These are phyloP conservation scores for Penicillium sp. DNA, from an alignment of 2,329 filamentous ascomycete genomes.

Conservation along the genomic window DNA sequence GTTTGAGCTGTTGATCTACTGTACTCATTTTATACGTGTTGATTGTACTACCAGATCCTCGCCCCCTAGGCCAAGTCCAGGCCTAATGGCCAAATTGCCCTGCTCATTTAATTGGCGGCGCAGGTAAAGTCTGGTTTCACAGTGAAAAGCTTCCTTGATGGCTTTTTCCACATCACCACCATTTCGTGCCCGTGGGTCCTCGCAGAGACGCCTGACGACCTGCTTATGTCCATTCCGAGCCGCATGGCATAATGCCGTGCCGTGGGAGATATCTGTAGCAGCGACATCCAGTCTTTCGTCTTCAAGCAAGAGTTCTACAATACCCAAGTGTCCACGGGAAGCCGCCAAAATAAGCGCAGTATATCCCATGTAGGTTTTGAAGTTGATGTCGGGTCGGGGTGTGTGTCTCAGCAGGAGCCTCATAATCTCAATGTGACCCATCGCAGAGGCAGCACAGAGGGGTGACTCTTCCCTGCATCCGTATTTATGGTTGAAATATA, in stretches of 20 bases:
- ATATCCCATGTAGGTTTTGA: constrained; percentile 9
- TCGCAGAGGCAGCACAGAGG: constrained; percentile 8
- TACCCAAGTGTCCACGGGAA: constrained; percentile 6
- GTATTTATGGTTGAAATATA: constrained; percentile 4
- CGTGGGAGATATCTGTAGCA: constrained; percentile 5
- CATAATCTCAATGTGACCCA: constrained; percentile 7
- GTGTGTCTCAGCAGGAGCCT: constrained; percentile 7
- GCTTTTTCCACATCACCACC: constrained; percentile 3
- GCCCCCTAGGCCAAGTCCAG: neutral
- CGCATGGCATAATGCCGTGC: constrained; percentile 9
- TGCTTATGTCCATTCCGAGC: constrained; percentile 7
- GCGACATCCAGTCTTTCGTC: constrained; percentile 6
- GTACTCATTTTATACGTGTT: neutral
- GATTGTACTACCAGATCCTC: neutral
- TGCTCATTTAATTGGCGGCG: constrained; percentile 3
- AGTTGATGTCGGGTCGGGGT: constrained; percentile 8
- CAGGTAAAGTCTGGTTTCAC: constrained; percentile 4
- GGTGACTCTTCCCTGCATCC: constrained; percentile 4
- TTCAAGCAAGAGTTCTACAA: constrained; percentile 10
- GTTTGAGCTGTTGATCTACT: neutral
- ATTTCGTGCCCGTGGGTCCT: constrained; percentile 5
- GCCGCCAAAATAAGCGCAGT: constrained; percentile 10
- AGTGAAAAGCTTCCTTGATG: constrained; percentile 5
- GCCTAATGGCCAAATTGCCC: constrained; percentile 5
- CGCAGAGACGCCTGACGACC: constrained; percentile 11